Base-by-base conservation (phyloP, 169 alveolate genomes). In the Cryptosporidium bovis region DNA sequence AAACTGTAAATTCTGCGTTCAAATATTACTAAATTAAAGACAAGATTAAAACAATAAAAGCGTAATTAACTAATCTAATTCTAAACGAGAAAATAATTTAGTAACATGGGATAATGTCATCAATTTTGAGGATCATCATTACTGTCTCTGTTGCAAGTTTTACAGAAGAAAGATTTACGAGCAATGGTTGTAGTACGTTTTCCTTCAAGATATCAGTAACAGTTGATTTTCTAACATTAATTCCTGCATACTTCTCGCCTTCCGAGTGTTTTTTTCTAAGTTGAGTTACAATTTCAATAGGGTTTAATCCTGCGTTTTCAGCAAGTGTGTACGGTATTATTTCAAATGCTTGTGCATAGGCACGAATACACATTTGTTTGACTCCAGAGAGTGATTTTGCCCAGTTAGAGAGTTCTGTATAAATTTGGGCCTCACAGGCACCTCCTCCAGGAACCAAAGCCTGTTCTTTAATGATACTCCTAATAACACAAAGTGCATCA, bases 371-470 rank as follows among this genome's bases (percentile, higher is more conserved):
- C 83, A 95, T 93, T 68, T 96, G 97, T 84, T 96, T 95, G n/a
- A 95, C 97, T 48, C 99, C 99, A 66, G 94, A 92, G 65, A 98
- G 92, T 12, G 95, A 90, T 77, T 95, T 92, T 20, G 98, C 96
- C 96, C 89, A 83, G 50, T 51, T 60, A 64, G 71, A 58, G 4
- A 51, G 90, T 65, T 82, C 83, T 15, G 65, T 58, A 51, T 46
- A 96, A 64, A 98, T 93, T 92, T 97, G 99, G 94, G 96, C 96
- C 93, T 98, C 99, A 51, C 99, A 97, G 16, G 99, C 99, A 46
- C 99, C 99, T 16, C 99, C 99, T 27, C 99, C 99, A 33, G 99
- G 99, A n/a, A 98, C 96, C 66, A 97, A 90, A 13, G 99, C 97
- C 64, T 94, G 94, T 92, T 96, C 96, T 92, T 97, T 98, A 68